phyloP scores from a whole-genome alignment of 176 grass and related monocot genomes.

The Themeda triandra region DNA sequence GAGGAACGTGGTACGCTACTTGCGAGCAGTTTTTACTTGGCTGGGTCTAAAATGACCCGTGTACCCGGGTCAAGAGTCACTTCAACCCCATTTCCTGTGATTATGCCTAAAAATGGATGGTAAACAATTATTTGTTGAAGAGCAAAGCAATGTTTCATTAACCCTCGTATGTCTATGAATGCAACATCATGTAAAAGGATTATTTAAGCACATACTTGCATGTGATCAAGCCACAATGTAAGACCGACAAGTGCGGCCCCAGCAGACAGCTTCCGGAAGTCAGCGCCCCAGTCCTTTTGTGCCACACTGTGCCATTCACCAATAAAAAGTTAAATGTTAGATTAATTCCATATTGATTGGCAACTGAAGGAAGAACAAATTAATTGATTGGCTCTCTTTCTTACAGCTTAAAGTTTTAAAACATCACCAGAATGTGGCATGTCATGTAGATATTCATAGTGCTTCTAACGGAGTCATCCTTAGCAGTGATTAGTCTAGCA shows the following conservation, averaged over 20 bases:
- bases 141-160: neutral
- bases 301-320: constrained; percentile 52
- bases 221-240: constrained; percentile 92
- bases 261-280: constrained; percentile 82
- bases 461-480: neutral
- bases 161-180: constrained; percentile 1
- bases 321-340: neutral
- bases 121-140: neutral
- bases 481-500: neutral
- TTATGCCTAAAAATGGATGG: neutral
- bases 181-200: neutral
- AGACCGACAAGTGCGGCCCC: constrained; percentile 83
- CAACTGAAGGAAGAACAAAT: neutral
- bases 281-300: constrained; percentile 86
- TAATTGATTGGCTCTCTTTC: neutral
- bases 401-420: constrained; percentile 10
- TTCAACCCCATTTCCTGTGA: neutral
- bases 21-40: neutral
- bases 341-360: neutral
- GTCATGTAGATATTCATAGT: neutral
- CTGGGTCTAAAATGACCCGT: neutral
- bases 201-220: constrained; percentile 69
- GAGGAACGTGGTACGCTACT: too few species aligned
- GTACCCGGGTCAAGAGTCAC: neutral
- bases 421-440: neutral